phyloP scores from a whole-genome alignment of 345 rosid genomes.

The Populus tremula region DNA sequence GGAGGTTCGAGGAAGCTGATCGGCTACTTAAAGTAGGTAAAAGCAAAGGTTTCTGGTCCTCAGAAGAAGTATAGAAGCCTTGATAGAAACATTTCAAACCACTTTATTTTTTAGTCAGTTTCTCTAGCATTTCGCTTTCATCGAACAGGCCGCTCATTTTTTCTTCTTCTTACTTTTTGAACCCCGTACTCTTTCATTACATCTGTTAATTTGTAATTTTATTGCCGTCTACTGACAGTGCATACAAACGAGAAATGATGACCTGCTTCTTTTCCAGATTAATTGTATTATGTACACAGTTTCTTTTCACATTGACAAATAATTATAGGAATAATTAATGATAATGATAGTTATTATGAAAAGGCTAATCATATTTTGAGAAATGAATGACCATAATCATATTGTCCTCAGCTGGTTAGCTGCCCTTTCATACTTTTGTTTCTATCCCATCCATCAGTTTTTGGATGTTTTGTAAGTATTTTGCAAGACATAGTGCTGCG shows the following conservation, averaged over 20 bases:
- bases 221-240: slow-evolving; percentile 32
- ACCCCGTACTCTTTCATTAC: background rate
- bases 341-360: slow-evolving; percentile 29
- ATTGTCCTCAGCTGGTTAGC: slow-evolving; percentile 6
- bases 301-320: slow-evolving; percentile 23
- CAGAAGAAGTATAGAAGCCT: slow-evolving; percentile 51
- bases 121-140: slow-evolving; percentile 52
- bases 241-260: slow-evolving; percentile 37
- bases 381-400: slow-evolving; percentile 13
- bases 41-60: slow-evolving; percentile 59
- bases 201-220: background rate
- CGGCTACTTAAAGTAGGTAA: slow-evolving; percentile 58
- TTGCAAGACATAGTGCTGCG: slow-evolving; percentile 18
- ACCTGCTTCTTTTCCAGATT: slow-evolving; percentile 28
- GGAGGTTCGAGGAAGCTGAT: slow-evolving; percentile 30
- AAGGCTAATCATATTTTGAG: slow-evolving; percentile 20
- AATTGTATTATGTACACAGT: slow-evolving; percentile 1
- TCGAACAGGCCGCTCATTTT: slow-evolving; percentile 34
- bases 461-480: slow-evolving; percentile 12
- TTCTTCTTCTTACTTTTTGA: background rate
- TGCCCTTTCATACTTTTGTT: background rate
- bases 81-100: slow-evolving; percentile 53
- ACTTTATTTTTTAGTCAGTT: slow-evolving; percentile 30
- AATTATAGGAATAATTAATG: slow-evolving; percentile 21
- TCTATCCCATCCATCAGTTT: slow-evolving; percentile 6